These are phyloP conservation scores for Stephanodiscus minutulus DNA, from an alignment of 108 stramenopile species.

Conservation along the genomic window DNA sequence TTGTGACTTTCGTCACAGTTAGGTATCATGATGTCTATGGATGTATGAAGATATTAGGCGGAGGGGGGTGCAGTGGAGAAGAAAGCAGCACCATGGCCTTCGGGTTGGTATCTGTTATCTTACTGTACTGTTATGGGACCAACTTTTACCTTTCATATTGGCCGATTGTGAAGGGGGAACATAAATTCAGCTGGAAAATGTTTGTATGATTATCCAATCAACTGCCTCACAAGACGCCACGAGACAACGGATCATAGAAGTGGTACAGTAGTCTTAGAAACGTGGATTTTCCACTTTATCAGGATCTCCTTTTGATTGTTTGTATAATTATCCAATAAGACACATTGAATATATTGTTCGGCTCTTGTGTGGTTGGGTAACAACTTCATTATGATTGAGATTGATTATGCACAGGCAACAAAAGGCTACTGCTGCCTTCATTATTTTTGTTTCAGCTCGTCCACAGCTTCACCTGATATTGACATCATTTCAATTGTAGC, in stretches of 20 bases:
- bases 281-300: too few relatives aligned
- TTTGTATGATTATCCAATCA: slow-evolving; percentile 24
- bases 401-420: background rate
- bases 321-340: too few relatives aligned
- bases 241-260: too few relatives aligned
- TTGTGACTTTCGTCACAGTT: slow-evolving; percentile 45
- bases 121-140: slow-evolving; percentile 46
- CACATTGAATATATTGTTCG: too few relatives aligned
- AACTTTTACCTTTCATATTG: slow-evolving; percentile 44
- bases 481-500: too few relatives aligned
- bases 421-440: background rate
- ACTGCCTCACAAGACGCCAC: too few relatives aligned
- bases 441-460: background rate
- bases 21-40: slow-evolving; percentile 46
- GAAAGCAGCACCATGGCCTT: slow-evolving; percentile 35
- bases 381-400: too few relatives aligned
- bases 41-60: slow-evolving; percentile 45
- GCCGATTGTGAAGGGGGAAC: slow-evolving; percentile 46
- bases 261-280: too few relatives aligned
- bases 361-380: too few relatives aligned
- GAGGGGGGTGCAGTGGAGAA: slow-evolving; percentile 40
- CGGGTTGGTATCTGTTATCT: slow-evolving; percentile 24
- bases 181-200: slow-evolving; percentile 37
- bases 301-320: too few relatives aligned
- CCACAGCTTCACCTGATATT: too few relatives aligned